Conservation (phyloP, 225 moss, liverwort and hornwort genomes). For the Sphagnum contortum region DNA sequence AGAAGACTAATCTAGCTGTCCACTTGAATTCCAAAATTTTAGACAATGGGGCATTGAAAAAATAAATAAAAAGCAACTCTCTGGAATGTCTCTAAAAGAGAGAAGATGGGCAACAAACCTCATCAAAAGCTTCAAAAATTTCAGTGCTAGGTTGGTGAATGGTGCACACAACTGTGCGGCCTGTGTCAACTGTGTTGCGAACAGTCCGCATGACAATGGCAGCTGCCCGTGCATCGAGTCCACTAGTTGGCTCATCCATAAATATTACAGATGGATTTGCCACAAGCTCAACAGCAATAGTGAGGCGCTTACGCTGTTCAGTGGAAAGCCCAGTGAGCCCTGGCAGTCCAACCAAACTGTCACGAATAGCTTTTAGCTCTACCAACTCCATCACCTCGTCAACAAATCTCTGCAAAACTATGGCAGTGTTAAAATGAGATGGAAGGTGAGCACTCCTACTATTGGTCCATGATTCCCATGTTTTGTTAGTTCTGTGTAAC, state of each 20-base stretch:
- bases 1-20: not conserved
- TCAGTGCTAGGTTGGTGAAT: slow-evolving; percentile 58
- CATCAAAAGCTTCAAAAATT: slow-evolving; percentile 56
- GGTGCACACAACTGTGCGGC: slow-evolving; percentile 57
- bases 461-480: too few relatives aligned
- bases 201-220: slow-evolving; percentile 55
- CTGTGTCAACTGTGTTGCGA: slow-evolving; percentile 46
- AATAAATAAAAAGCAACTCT: not conserved
- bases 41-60: not conserved
- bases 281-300: slow-evolving; percentile 54
- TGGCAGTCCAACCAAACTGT: slow-evolving; percentile 40
- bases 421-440: too few relatives aligned
- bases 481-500: too few relatives aligned
- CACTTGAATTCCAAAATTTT: not conserved
- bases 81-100: too few relatives aligned
- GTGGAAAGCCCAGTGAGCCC: slow-evolving; percentile 46
- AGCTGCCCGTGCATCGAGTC: slow-evolving; percentile 47
- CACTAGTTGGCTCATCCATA: slow-evolving; percentile 56
- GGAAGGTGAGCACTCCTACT: too few relatives aligned
- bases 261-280: slow-evolving; percentile 54
- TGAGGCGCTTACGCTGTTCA: slow-evolving; percentile 45
- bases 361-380: slow-evolving; percentile 33
- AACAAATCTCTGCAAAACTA: slow-evolving; percentile 33
- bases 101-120: slow-evolving; percentile 10
- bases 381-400: slow-evolving; percentile 53